These are phyloP conservation scores for Garcia nutans DNA, from an alignment of 345 rosid genomes.

Conservation along the genomic window DNA sequence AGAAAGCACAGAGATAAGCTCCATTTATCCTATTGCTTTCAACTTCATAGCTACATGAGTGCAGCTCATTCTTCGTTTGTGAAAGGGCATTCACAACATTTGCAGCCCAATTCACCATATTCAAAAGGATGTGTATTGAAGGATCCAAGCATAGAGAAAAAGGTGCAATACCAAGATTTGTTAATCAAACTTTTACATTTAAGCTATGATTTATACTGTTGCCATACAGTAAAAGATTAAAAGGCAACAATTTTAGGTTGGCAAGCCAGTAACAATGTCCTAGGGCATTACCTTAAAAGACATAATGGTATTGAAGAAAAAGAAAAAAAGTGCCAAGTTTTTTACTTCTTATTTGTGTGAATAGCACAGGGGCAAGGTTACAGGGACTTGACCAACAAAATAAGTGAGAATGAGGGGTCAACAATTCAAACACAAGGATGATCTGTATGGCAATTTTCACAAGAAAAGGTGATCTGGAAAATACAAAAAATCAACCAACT, in stretches of 20 bases:
- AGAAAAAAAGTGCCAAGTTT: background rate
- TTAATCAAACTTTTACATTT: background rate
- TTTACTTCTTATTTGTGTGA: no score
- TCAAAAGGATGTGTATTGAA: background rate
- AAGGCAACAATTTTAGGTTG: background rate
- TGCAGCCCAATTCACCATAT: background rate
- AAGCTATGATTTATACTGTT: background rate
- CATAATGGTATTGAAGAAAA: background rate
- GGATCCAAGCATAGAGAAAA: background rate
- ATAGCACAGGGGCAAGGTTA: no score
- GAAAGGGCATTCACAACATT: background rate
- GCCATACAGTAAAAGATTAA: background rate
- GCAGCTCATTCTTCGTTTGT: background rate
- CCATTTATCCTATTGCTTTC: background rate
- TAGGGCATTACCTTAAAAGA: background rate
- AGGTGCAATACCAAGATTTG: background rate
- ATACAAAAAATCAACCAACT: no score
- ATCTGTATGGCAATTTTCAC: no score
- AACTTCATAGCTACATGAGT: background rate
- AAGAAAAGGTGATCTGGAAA: no score
- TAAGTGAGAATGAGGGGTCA: no score
- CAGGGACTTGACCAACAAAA: no score
- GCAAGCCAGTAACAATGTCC: background rate
- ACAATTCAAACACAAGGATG: no score
- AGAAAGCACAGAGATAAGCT: background rate